Base-by-base conservation (phyloP, 495 filamentous ascomycete genomes). In the Endocarpon pusillum region DNA sequence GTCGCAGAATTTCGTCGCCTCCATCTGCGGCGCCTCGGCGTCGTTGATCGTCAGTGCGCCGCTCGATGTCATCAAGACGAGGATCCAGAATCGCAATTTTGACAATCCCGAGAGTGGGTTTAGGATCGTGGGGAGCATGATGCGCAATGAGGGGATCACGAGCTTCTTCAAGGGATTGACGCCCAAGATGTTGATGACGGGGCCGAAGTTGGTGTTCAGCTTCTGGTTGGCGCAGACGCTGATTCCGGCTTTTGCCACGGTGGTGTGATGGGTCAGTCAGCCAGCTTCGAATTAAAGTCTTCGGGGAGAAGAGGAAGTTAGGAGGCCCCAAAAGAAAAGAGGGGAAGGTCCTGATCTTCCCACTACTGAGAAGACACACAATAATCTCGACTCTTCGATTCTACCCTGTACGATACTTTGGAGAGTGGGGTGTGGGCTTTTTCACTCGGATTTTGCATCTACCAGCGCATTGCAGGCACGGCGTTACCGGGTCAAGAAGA, bases 81-180 rank as follows among this genome's bases (percentile, higher is more conserved):
- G 89, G 49, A 96, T 99, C 51, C 89, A 99, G 64, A 99, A 96
- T 64, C 73, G 81, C 52, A 96, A 99, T 62, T 99, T 99, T 52
- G 91, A 99, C 40, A 82, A 89, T 64, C 85, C 83, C 38, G 85
- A 94, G 64, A 78, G 78, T 42, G 89, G 89, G 31, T 83, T 93
- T 72, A 69, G 69, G 40, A 94, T 99, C 47, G 55, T 83, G 33
- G 69, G 73, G 15, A 93, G 81, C 45, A 99, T 99, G 89, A 65
- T 77, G 30, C 75, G 71, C 66, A 69, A 91, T 39, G 89, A 99
- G 59, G 89, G 89, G 7, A 42, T 74, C 38, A 60, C 64, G 16
- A 74, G 75, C 38, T 94, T 99, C 71, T 99, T 99, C 71, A 99
- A 99, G 70, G 89, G 89, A 11, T 57, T 99, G 36, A 81, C 81